Conservation (phyloP, 192 early-diverging fungal species). For the Podila minutissima region DNA sequence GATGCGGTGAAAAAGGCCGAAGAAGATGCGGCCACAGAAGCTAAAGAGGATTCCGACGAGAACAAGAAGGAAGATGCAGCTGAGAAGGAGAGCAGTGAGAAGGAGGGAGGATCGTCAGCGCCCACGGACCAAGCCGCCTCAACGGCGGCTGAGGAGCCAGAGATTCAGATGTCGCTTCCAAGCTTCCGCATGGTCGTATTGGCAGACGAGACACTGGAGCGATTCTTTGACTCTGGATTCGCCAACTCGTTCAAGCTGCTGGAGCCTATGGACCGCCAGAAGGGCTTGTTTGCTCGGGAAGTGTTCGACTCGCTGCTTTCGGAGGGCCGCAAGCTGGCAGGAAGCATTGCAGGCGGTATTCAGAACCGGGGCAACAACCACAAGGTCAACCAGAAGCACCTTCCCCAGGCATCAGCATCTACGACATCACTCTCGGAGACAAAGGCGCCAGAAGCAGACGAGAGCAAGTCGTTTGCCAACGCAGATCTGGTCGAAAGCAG, state of each 20-base stretch:
- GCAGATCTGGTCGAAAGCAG: no score
- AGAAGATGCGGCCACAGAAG: conserved; percentile 6
- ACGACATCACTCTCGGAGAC: not conserved
- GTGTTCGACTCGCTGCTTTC: conserved; percentile 66
- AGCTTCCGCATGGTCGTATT: conserved; percentile 79
- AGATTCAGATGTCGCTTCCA: conserved; percentile 57
- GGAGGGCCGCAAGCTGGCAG: conserved; percentile 62
- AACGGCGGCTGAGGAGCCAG: conserved; percentile 16
- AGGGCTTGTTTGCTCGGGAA: conserved; percentile 60
- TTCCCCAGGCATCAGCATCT: not conserved
- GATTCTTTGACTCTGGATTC: conserved; percentile 83
- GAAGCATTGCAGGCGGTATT: conserved; percentile 43
- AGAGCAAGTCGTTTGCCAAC: conserved; percentile 35
- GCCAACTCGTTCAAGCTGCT: conserved; percentile 65
- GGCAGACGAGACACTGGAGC: conserved; percentile 85
- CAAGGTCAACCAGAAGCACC: not conserved
- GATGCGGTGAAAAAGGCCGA: conserved; percentile 21
- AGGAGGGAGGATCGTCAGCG: not conserved
- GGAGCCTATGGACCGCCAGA: conserved; percentile 64
- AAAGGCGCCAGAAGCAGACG: not conserved
- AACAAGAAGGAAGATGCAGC: conserved; percentile 2
- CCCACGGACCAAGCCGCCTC: conserved; percentile 30
- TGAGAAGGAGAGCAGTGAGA: not conserved
- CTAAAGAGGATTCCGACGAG: not conserved
- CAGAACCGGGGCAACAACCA: conserved; percentile 15